These are phyloP conservation scores for Kurtzmaniella quercitrusa DNA, from an alignment of 1,139 yeast species.

Conservation along the genomic window DNA sequence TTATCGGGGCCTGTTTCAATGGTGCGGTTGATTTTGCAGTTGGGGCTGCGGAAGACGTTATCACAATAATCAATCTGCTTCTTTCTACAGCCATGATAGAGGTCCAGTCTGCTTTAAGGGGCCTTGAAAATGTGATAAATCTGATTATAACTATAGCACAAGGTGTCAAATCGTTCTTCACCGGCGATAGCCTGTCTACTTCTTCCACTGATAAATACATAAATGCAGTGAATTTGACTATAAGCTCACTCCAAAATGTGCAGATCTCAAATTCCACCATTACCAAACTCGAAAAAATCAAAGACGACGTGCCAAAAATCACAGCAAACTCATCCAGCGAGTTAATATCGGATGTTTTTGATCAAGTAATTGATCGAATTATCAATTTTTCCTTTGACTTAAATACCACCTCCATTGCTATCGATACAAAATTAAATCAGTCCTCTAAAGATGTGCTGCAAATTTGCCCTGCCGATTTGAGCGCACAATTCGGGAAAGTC, in stretches of 20 bases:
- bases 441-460: background rate
- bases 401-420: background rate
- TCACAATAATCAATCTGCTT: slow-evolving; percentile 58
- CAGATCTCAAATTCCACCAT: slow-evolving; percentile 62
- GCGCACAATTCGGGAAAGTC: background rate
- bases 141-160: slow-evolving; percentile 36
- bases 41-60: slow-evolving; percentile 63
- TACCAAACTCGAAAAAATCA: slow-evolving; percentile 43
- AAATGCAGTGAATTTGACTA: slow-evolving; percentile 53
- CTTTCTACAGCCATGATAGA: slow-evolving; percentile 51
- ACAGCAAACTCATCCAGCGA: slow-evolving; percentile 41
- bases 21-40: slow-evolving; percentile 72
- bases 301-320: slow-evolving; percentile 53
- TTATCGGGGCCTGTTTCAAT: slow-evolving; percentile 67
- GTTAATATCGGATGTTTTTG: slow-evolving; percentile 52
- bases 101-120: slow-evolving; percentile 58
- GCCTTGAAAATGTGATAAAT: slow-evolving; percentile 50
- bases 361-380: slow-evolving; percentile 40
- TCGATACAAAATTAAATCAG: background rate
- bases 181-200: slow-evolving; percentile 30
- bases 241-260: slow-evolving; percentile 51
- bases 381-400: slow-evolving; percentile 8
- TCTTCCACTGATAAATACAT: slow-evolving; percentile 19
- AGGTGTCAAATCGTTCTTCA: slow-evolving; percentile 52
- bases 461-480: background rate